Base-by-base conservation (phyloP, 192 early-diverging fungal species). In the Rhizophagus clarus region DNA sequence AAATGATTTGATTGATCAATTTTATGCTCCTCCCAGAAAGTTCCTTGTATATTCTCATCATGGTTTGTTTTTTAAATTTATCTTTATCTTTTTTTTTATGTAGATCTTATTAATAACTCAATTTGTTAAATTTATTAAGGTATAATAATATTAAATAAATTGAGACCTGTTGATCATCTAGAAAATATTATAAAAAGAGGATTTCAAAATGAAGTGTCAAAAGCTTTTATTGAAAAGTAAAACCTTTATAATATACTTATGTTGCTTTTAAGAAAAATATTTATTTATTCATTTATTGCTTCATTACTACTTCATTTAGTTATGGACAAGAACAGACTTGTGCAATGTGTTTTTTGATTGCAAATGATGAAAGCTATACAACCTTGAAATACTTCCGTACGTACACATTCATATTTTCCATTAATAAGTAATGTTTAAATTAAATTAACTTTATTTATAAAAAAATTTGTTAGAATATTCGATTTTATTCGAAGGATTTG, bases 1-100 rank as follows among this genome's bases (percentile, higher is more conserved):
- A 26, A 79, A 71, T 61, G 77, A 79, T 40, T 61, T 79, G 31
- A 79, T 79, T 11, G 69, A 61, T 63, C 77, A 79, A 26, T 79
- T 71, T 71, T 15, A n/a, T 26, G 20, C 29, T 32, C 77, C 77
- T 20, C 10, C 31, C 17, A 29, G 77, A 61, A 79, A 45, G n/a
- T 79, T 79, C 51, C 29, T 79, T 63, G 10, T 76, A 42, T 76
- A 63, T 61, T 62, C 74, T n/a, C 28, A 42, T 28, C 47, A 74
- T 32, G 56, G 73, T 74, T 31, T 28, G 26, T 74, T 22, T 2
- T 11, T 29, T 60, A 7, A n/a, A 20, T 11, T 34, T 29, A 17
- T 74, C 26, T 32, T 37, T 56, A 14, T 56, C 0, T 11, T 26
- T 47, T 14, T 17, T 60, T 29, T 34, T 29, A 14, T 1, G 40